phyloP scores from a whole-genome alignment of 805 yeast species.

The Saccharomyces eubayanus region DNA sequence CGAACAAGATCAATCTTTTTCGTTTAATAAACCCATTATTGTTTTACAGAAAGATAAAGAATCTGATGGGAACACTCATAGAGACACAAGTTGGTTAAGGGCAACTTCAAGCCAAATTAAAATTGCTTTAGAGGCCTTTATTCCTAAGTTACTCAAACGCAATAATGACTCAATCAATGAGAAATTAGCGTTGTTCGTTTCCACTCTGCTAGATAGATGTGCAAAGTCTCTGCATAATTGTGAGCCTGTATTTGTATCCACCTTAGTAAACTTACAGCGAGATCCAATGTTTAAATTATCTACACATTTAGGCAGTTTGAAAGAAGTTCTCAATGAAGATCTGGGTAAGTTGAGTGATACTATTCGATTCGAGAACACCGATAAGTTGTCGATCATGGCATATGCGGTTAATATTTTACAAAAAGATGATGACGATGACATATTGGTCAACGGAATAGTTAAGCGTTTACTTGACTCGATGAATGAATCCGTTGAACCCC shows the following conservation, averaged over 20 bases:
- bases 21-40: not conserved
- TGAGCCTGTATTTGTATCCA: constrained; percentile 8
- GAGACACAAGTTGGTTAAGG: constrained; percentile 47
- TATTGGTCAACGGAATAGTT: constrained; percentile 4
- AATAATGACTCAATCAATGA: constrained; percentile 13
- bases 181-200: constrained; percentile 11
- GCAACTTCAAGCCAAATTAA: constrained; percentile 45
- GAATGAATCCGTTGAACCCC: not conserved
- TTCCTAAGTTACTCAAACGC: constrained; percentile 21
- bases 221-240: constrained; percentile 16
- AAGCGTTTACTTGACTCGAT: constrained; percentile 8
- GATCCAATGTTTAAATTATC: constrained; percentile 9
- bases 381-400: constrained; percentile 6
- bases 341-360: constrained; percentile 3
- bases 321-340: constrained; percentile 5
- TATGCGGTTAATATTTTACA: constrained; percentile 8
- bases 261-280: constrained; percentile 8
- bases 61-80: constrained; percentile 21
- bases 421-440: constrained; percentile 2
- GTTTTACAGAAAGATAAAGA: not conserved
- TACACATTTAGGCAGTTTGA: constrained; percentile 1
- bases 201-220: constrained; percentile 10
- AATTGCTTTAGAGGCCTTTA: constrained; percentile 36
- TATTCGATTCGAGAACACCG: constrained; percentile 11
- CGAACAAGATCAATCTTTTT: not conserved